Conservation (phyloP, 148 eudicot species). For the Polygonum maritimum region DNA sequence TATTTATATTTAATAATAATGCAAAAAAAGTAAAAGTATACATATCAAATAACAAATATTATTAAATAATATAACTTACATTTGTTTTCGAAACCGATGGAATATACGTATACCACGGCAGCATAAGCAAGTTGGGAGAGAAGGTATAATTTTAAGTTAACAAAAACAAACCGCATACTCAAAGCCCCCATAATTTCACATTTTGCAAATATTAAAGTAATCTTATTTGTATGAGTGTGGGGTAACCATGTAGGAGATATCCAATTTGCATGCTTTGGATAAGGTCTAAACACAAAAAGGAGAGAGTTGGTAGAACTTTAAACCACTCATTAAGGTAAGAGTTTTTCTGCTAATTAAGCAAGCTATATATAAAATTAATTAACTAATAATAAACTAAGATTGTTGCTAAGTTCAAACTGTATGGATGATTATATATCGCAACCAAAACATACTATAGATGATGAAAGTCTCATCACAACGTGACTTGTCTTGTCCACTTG, state of each 20-base stretch:
- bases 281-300: neutral
- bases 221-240: neutral
- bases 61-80: too few species aligned
- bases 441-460: neutral
- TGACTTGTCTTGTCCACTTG: neutral
- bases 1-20: too few species aligned
- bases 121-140: neutral
- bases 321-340: slow-evolving; percentile 1
- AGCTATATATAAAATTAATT: neutral
- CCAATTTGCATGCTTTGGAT: slow-evolving; percentile 5
- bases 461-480: neutral
- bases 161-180: neutral
- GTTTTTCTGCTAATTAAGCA: neutral
- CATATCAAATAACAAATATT: too few species aligned
- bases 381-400: neutral
- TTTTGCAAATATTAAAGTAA: neutral
- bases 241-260: neutral
- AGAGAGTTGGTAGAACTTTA: neutral
- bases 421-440: neutral
- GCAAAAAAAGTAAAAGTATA: too few species aligned
- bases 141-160: neutral
- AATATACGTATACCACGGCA: neutral
- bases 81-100: too few species aligned
- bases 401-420: neutral
- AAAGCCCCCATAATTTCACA: neutral